These are phyloP conservation scores for Apiospora arundinis DNA, from an alignment of 2,329 filamentous ascomycete genomes.

Conservation along the genomic window DNA sequence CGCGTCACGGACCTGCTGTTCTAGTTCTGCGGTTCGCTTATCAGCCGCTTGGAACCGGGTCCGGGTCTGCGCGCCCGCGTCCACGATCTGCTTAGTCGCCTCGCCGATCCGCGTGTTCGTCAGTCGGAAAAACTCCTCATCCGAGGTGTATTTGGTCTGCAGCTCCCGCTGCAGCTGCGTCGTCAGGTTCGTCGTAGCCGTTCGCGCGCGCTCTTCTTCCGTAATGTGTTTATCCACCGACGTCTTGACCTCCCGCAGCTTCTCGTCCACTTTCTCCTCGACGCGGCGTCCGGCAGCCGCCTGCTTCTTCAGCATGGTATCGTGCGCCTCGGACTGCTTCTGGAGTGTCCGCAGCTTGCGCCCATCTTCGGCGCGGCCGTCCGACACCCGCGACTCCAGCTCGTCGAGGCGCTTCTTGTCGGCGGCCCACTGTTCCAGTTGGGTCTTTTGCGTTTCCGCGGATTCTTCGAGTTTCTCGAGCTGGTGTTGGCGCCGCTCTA, in stretches of 20 bases:
- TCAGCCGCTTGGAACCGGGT: neutral
- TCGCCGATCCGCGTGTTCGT: neutral
- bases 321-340: neutral
- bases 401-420: constrained; percentile 3
- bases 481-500: constrained; percentile 17
- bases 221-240: neutral
- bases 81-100: neutral
- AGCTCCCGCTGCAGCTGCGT: neutral
- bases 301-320: neutral
- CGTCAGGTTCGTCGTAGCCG: neutral
- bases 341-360: constrained; percentile 4
- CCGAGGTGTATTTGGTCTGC: neutral
- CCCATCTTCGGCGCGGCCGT: neutral
- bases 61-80: neutral
- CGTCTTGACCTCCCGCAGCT: neutral
- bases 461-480: constrained; percentile 21
- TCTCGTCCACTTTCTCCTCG: neutral
- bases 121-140: neutral
- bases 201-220: neutral
- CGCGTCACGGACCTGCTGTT: neutral
- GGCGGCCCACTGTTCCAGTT: neutral
- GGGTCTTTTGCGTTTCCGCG: neutral
- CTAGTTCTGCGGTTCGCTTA: neutral
- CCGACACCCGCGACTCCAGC: neutral
- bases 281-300: neutral